Conservation (phyloP, 106 monocot genomes). For the Vanilla planifolia region DNA sequence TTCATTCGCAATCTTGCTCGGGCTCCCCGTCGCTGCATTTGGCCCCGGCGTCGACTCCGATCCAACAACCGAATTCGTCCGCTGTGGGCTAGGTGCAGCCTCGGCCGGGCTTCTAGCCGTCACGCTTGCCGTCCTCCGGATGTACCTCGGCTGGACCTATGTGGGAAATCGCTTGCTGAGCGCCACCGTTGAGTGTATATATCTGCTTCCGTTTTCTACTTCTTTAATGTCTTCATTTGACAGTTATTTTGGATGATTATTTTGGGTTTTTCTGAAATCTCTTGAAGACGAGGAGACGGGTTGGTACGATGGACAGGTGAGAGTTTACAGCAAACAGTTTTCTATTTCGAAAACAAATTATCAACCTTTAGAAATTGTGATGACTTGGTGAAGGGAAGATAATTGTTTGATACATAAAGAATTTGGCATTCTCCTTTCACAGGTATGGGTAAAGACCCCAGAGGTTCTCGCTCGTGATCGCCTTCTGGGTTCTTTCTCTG, state of each 20-base stretch:
- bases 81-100: constrained; percentile 41
- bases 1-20: constrained; percentile 60
- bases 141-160: constrained; percentile 99
- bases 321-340: background rate
- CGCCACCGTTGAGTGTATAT: constrained; percentile 88
- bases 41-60: constrained; percentile 27
- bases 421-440: constrained; percentile 4
- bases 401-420: background rate
- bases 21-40: constrained; percentile 79
- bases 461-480: constrained; percentile 90
- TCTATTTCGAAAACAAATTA: background rate
- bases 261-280: background rate
- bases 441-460: constrained; percentile 96
- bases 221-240: background rate
- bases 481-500: constrained; percentile 85
- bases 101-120: constrained; percentile 64
- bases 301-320: constrained; percentile 98
- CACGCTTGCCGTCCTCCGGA: constrained; percentile 74
- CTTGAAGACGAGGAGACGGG: constrained; percentile 96
- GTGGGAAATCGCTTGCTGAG: constrained; percentile 95
- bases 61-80: constrained; percentile 25
- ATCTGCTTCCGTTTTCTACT: background rate
- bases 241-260: background rate
- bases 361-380: constrained; percentile 3
- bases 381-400: background rate